Evolutionary conservation across 1,139 yeast genomes (phyloP), one percentile per base, ranked within the genome.

Genomic region (Debaryomyces robertsiae): DNA sequence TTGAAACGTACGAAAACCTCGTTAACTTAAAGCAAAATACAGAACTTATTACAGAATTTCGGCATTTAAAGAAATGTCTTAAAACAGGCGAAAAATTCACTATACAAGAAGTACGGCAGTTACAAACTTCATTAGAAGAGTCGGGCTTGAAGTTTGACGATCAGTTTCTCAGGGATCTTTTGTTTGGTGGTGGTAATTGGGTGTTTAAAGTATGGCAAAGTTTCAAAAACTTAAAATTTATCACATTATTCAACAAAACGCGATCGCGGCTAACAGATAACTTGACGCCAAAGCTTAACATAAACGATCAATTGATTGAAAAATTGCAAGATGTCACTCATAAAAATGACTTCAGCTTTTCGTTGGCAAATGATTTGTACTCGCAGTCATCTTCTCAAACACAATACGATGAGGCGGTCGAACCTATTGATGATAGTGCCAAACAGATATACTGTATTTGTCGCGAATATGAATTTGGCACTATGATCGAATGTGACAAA

Each of bases 401-500:
- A 9, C 16, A 33, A 24, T 11, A 48, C 13, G 32, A 42, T 4
- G 54, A 45, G 7, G 45, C 43, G 1, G 48, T 41, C 7, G 46
- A 47, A 4, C n/a, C 23, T 17, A 17, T 46, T 15, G 54, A 47
- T 31, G 49, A 46, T 3, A 28, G 44, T 29, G 40, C 42, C 18
- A 48, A 43, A 16, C 58, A 51, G 30, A 64, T 59, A 22, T 87
- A 82, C 55, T 88, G 96, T 57, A 62, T 83, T 38, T 88, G 96
- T 60, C 75, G 95, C 32, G 77, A 74, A 42, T 65, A 68, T 16
- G 95, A 86, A 53, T 73, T 72, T 43, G 93, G 90, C 1, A 69
- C 77, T 0, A 86, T 88, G 95, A 77, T 86, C 36, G 88, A 82
- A 50, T 89, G 96, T 63, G 94, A 84, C 47, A 60, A 60, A 22